phyloP scores from a whole-genome alignment of 345 rosid genomes.

The Aethionema arabicum region DNA sequence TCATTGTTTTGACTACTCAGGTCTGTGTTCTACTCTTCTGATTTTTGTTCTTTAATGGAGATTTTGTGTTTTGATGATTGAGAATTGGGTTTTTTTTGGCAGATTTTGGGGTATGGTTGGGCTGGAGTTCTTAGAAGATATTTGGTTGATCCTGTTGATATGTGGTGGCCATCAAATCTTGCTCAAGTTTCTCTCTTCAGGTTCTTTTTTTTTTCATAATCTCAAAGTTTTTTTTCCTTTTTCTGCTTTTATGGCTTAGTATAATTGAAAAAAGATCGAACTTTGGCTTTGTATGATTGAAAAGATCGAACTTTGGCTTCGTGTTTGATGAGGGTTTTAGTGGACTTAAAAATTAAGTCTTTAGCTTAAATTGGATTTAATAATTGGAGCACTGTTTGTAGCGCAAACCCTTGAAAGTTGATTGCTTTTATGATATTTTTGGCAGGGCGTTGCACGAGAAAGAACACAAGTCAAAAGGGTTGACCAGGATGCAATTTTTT shows the following conservation, averaged over 20 bases:
- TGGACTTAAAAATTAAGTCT: too few species aligned
- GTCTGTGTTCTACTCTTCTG: constrained; percentile 29
- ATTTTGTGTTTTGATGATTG: background rate
- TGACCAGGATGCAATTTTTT: constrained; percentile 84
- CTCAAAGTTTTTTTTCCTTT: background rate
- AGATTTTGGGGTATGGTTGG: constrained; percentile 98
- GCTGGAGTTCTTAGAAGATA: constrained; percentile 97
- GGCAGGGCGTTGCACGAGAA: constrained; percentile 94
- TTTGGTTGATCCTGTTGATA: constrained; percentile 92
- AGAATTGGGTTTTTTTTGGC: constrained; percentile 8
- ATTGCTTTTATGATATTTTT: constrained; percentile 11
- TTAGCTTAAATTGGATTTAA: too few species aligned
- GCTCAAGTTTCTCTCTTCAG: constrained; percentile 99
- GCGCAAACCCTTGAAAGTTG: background rate
- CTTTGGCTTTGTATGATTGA: too few species aligned
- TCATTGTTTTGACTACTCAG: constrained; percentile 92
- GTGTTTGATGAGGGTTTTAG: too few species aligned
- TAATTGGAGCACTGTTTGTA: too few species aligned
- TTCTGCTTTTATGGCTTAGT: background rate
- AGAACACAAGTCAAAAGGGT: constrained; percentile 54
- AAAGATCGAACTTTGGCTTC: too few species aligned
- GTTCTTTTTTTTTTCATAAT: constrained; percentile 36
- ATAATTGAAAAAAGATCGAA: too few species aligned
- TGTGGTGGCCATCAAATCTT: constrained; percentile 99
- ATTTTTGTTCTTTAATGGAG: background rate